A percentile compares a stretch with the other conserved stretches of the same genome.
Evolutionary conservation across 2,329 filamentous ascomycete species (phyloP).

Genomic region (Phoma sp.): DNA sequence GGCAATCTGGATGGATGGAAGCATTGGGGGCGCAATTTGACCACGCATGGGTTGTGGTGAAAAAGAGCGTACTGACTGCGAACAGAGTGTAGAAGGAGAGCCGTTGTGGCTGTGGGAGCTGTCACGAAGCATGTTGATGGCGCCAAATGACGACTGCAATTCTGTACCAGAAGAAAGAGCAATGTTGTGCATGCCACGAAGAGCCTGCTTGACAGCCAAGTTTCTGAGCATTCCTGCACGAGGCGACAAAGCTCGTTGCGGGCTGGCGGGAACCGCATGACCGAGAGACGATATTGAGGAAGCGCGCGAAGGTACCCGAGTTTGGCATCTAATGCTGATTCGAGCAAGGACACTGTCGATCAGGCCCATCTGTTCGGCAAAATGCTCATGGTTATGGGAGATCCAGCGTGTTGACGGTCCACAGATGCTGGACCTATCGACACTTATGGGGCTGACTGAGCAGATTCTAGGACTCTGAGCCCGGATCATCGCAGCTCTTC

Average conservation of each 20-base stretch:
- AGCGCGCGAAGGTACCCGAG: background rate
- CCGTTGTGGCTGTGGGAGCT: background rate
- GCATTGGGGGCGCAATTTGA: background rate
- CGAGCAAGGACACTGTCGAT: conserved; percentile 23
- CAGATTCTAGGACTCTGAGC: conserved; percentile 18
- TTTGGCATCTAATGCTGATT: background rate
- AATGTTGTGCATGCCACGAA: background rate
- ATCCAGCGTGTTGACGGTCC: conserved; percentile 22
- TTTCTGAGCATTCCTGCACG: conserved; percentile 38
- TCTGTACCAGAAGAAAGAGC: background rate
- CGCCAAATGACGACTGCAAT: background rate
- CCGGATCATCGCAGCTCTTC: conserved; percentile 18
- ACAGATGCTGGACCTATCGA: conserved; percentile 35
- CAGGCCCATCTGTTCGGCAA: conserved; percentile 18
- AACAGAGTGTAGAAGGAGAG: background rate
- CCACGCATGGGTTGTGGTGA: background rate
- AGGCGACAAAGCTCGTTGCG: conserved; percentile 27
- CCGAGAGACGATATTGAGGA: conserved; percentile 11
- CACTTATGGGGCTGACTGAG: conserved; percentile 32
- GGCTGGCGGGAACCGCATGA: conserved; percentile 25
- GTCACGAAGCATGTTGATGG: background rate
- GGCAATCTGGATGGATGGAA: conserved; percentile 32
- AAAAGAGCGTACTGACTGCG: background rate
- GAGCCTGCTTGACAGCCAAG: conserved; percentile 13
- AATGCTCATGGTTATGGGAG: conserved; percentile 23